These are phyloP conservation scores for Nakazawaea wickerhamii DNA, from an alignment of 805 yeast species.

Conservation along the genomic window DNA sequence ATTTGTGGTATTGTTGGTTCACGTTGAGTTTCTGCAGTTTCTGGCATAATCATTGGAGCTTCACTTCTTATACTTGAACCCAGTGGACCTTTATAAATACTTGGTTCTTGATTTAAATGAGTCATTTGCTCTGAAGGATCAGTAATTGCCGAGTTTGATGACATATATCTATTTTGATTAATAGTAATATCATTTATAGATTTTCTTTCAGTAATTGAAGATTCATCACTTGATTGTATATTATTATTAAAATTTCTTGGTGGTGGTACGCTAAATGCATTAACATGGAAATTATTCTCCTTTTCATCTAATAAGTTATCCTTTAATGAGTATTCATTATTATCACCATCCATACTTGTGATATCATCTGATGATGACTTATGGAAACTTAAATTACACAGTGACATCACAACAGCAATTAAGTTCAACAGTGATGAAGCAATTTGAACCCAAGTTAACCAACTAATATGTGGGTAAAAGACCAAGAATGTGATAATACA, in stretches of 20 bases:
- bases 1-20: slow-evolving; percentile 15
- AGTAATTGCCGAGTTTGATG: slow-evolving; percentile 11
- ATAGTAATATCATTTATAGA: slow-evolving; percentile 15
- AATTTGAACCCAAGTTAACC: slow-evolving; percentile 71
- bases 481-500: slow-evolving; percentile 51
- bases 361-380: slow-evolving; percentile 11
- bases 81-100: slow-evolving; percentile 7
- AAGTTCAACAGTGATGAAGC: slow-evolving; percentile 59
- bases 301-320: slow-evolving; percentile 5
- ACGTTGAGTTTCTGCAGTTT: slow-evolving; percentile 8
- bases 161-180: slow-evolving; percentile 9
- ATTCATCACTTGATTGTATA: slow-evolving; percentile 6
- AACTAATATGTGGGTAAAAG: slow-evolving; percentile 58
- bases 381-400: slow-evolving; percentile 29
- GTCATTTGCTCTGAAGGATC: slow-evolving; percentile 5
- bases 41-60: slow-evolving; percentile 8
- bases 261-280: slow-evolving; percentile 8
- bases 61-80: slow-evolving; percentile 9
- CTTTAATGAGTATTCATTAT: slow-evolving; percentile 2
- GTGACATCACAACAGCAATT: slow-evolving; percentile 43
- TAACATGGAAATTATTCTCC: background rate
- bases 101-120: slow-evolving; percentile 1
- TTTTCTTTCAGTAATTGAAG: slow-evolving; percentile 15
- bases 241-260: slow-evolving; percentile 5
- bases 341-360: slow-evolving; percentile 15